phyloP scores from a whole-genome alignment of 2,329 filamentous ascomycete genomes.

The Graphilbum fragrans region DNA sequence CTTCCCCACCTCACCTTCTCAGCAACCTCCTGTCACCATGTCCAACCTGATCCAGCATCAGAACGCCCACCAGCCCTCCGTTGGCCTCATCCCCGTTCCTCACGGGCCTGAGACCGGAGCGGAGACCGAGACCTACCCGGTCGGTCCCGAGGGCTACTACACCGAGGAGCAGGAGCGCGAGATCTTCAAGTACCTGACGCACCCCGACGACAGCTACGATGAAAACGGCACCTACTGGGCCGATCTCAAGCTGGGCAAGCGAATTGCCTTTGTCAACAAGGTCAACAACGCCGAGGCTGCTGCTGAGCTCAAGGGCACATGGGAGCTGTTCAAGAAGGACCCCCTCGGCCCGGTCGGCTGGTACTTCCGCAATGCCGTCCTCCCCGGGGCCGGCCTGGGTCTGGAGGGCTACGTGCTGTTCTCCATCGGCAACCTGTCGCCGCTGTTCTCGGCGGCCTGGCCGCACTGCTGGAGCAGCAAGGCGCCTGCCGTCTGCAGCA shows the following conservation, averaged over 20 bases:
- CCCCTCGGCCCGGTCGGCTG: slow-evolving; percentile 72
- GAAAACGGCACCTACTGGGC: slow-evolving; percentile 84
- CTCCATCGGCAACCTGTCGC: slow-evolving; percentile 86
- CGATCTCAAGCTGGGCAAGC: slow-evolving; percentile 60
- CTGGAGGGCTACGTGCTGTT: slow-evolving; percentile 95
- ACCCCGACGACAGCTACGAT: slow-evolving; percentile 81
- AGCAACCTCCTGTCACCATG: slow-evolving; percentile 14
- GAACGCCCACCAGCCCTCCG: slow-evolving; percentile 25
- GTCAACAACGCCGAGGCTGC: slow-evolving; percentile 60
- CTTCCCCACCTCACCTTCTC: background rate
- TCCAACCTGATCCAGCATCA: slow-evolving; percentile 25
- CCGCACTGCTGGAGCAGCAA: slow-evolving; percentile 59
- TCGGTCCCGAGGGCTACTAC: slow-evolving; percentile 21
- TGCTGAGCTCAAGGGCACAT: slow-evolving; percentile 54
- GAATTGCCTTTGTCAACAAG: slow-evolving; percentile 61
- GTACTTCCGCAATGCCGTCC: slow-evolving; percentile 83
- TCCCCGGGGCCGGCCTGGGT: slow-evolving; percentile 83
- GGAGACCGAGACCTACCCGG: slow-evolving; percentile 34
- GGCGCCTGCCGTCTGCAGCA: slow-evolving; percentile 47
- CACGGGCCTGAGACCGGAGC: slow-evolving; percentile 37
- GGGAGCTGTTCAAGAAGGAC: slow-evolving; percentile 74
- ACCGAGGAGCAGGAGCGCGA: slow-evolving; percentile 38
- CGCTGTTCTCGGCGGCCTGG: slow-evolving; percentile 68
- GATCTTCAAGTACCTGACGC: slow-evolving; percentile 68
- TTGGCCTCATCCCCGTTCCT: slow-evolving; percentile 44